Evolutionary conservation across 768 basidiomycete species (phyloP), one percentile per base, ranked within the genome.

Genomic region (Russula sp.): DNA sequence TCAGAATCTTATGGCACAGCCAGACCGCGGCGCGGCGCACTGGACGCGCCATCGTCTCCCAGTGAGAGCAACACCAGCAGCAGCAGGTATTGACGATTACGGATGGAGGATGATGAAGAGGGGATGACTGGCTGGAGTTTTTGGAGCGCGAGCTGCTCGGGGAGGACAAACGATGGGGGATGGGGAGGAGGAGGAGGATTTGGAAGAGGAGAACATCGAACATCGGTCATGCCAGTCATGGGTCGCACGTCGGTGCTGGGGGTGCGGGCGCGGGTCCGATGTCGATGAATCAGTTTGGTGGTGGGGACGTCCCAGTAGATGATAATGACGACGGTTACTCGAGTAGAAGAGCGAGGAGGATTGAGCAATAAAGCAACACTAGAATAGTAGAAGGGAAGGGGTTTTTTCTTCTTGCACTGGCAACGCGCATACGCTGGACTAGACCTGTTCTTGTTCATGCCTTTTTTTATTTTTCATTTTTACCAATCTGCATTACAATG

Each of bases 281-380:
- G 35, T 83, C 83, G 38, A 62, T 84, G 61, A 78, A 78, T 62
- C 74, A 77, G 61, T 76, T 80, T 61, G 83, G 75, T 9, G 79
- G 74, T 47, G 79, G 75, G 66, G 71, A 38, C 16, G 18, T 25
- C 4, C 18, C 60, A 22, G 67, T 59, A 46, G 74, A 65, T 39
- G 74, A 77, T 38, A 78, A 81, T 34, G 81, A 82, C 54, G 81
- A 80, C 43, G 81, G 78, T 59, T 78, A 78, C 18, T 79, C 79
- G 9, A 83, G 81, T 63, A 77, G 32, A 81, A 83, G 3, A 81
- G 78, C 66, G 82, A 83, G 5, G 66, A 66, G 22, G 58, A 64
- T n/a, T 60, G 39, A 29, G 25, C 25, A 29, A 29, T 29, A 29
- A 2, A 3, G 25, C 25, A 29, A 3, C 25, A 29, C 25, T 3